Evolutionary conservation across 1,139 yeast genomes (phyloP).

Genomic region (Zygosaccharomyces pseudobailii): DNA sequence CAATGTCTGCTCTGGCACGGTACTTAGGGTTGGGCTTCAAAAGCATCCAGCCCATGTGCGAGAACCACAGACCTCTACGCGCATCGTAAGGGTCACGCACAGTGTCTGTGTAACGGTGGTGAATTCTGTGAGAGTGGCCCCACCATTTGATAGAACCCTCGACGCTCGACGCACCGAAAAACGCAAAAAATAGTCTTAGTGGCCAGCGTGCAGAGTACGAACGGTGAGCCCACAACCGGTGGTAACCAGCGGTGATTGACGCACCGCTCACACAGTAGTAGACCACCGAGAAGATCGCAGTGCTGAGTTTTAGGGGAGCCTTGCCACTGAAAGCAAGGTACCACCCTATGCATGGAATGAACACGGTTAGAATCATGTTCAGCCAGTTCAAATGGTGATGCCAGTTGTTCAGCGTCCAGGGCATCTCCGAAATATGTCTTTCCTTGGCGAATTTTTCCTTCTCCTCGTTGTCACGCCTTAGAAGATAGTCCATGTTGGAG

Average conservation of each 20-base stretch:
- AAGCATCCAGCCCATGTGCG: constrained; percentile 98
- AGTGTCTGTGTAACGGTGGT: constrained; percentile 96
- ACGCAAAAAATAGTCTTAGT: constrained; percentile 65
- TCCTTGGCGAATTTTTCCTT: constrained; percentile 40
- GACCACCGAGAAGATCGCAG: constrained; percentile 54
- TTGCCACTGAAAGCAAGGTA: constrained; percentile 41
- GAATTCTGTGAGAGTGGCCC: constrained; percentile 96
- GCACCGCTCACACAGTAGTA: constrained; percentile 73
- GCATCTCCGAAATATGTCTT: constrained; percentile 84
- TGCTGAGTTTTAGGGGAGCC: constrained; percentile 57
- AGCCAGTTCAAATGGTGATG: constrained; percentile 89
- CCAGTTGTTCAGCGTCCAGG: constrained; percentile 85
- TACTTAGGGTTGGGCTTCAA: constrained; percentile 87
- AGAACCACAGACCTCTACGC: constrained; percentile 89
- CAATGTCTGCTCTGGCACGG: constrained; percentile 94
- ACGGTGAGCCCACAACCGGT: constrained; percentile 84
- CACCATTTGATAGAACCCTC: constrained; percentile 99
- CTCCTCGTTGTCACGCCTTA: constrained; percentile 53
- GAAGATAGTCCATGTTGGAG: constrained; percentile 47
- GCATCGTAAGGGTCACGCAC: constrained; percentile 97
- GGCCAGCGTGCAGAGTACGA: constrained; percentile 75
- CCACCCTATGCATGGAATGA: constrained; percentile 66
- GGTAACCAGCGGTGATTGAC: constrained; percentile 95
- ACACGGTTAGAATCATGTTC: constrained; percentile 70
- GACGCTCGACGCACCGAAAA: constrained; percentile 91